Percentiles rank a stretch among this genome's conserved stretches.
Conservation (phyloP, 176 grass and related monocot genomes). For the Eleusine indica region DNA sequence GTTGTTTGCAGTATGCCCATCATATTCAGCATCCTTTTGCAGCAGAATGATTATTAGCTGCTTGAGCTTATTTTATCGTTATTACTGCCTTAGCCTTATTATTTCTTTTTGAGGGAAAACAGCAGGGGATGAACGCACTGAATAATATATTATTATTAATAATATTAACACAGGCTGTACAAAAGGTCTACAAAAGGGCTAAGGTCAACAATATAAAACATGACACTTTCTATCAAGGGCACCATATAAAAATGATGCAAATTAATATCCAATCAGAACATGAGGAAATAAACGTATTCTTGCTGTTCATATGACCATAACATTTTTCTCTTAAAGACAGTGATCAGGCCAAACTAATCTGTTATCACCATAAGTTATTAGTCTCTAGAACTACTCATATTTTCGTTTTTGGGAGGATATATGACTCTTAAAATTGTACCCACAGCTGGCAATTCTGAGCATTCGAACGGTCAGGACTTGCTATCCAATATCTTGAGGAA, state of each 20-base stretch:
- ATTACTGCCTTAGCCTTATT: background rate
- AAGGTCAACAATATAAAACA: background rate
- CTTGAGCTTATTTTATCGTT: slow-evolving; percentile 17
- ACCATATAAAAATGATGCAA: background rate
- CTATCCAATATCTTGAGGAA: slow-evolving; percentile 71
- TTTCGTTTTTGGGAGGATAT: slow-evolving; percentile 33
- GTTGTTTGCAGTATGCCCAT: slow-evolving; percentile 13
- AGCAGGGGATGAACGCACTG: background rate
- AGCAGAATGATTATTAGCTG: slow-evolving; percentile 16
- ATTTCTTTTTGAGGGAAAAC: background rate
- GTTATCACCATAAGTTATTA: slow-evolving; percentile 1
- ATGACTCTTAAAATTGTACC: slow-evolving; percentile 39
- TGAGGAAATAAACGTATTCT: background rate
- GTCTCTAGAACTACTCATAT: slow-evolving; percentile 21
- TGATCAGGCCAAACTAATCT: slow-evolving; percentile 2
- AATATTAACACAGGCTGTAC: background rate
- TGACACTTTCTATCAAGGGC: background rate
- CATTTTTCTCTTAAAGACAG: slow-evolving; percentile 2
- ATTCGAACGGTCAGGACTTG: slow-evolving; percentile 68
- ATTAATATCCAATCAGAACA: background rate
- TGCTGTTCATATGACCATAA: background rate
- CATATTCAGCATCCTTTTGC: slow-evolving; percentile 19
- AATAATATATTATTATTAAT: background rate
- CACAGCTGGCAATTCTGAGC: slow-evolving; percentile 71
- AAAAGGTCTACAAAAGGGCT: background rate